phyloP scores from a whole-genome alignment of 331 rosid species.

The Pyrus hybrid region DNA sequence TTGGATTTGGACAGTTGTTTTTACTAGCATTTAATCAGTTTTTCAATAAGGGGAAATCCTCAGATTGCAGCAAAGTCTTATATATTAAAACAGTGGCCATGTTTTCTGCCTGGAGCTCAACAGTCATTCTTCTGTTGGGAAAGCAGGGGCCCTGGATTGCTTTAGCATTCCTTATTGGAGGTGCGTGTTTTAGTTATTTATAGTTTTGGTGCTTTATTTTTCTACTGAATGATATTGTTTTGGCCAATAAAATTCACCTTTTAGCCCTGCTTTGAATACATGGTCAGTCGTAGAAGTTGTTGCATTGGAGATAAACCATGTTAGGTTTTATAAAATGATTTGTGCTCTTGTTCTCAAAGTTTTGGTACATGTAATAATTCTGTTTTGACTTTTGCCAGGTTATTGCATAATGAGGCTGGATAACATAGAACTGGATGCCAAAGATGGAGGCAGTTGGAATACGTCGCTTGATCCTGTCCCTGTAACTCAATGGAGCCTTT shows the following conservation, averaged over 20 bases:
- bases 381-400: conserved; percentile 47
- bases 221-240: neutral
- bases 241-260: neutral
- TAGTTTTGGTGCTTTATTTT: neutral
- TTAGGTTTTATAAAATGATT: neutral
- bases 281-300: neutral
- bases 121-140: conserved; percentile 74
- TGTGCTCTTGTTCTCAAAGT: conserved; percentile 6
- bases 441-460: conserved; percentile 28
- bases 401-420: conserved; percentile 62
- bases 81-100: conserved; percentile 46
- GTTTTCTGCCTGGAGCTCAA: conserved; percentile 69
- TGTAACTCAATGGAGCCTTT: conserved; percentile 80
- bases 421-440: conserved; percentile 23
- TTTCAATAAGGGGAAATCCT: conserved; percentile 19
- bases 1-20: conserved; percentile 62
- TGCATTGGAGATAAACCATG: neutral
- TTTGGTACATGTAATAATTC: conserved; percentile 10
- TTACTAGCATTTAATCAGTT: conserved; percentile 43
- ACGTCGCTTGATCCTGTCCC: conserved; percentile 37
- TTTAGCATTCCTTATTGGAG: conserved; percentile 66
- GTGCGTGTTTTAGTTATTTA: conserved; percentile 19
- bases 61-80: conserved; percentile 36
- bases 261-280: conserved; percentile 1
- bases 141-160: conserved; percentile 86